Conservation (phyloP, 2,329 filamentous ascomycete species). For the Nemania sp. region DNA sequence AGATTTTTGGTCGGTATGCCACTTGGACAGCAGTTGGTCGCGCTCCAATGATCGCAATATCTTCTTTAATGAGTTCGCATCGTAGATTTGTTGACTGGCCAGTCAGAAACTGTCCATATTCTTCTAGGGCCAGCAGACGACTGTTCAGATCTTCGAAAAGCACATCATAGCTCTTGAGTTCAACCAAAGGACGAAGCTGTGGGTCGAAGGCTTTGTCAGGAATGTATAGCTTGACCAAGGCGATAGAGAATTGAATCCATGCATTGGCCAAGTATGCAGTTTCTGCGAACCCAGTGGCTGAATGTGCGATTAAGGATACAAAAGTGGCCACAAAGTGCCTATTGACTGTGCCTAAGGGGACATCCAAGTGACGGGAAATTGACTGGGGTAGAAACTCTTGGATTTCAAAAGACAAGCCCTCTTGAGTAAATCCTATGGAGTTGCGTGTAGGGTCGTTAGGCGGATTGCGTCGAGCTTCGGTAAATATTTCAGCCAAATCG, state of each 20-base stretch:
- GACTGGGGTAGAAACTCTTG: conserved; percentile 31
- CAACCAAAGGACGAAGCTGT: conserved; percentile 66
- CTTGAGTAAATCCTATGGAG: conserved; percentile 30
- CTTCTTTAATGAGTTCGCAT: conserved; percentile 63
- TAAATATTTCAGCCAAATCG: conserved; percentile 38
- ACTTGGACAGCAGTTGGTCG: conserved; percentile 66
- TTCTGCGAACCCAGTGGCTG: conserved; percentile 32
- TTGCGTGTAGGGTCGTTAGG: conserved; percentile 18
- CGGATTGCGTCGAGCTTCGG: conserved; percentile 32
- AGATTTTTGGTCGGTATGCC: conserved; percentile 72
- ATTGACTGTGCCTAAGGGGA: conserved; percentile 39
- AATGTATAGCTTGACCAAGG: conserved; percentile 78
- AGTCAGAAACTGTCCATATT: conserved; percentile 70
- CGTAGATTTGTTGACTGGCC: conserved; percentile 71
- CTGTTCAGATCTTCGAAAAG: conserved; percentile 59
- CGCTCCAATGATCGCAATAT: conserved; percentile 67
- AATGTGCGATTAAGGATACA: conserved; percentile 48
- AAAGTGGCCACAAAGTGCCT: conserved; percentile 52
- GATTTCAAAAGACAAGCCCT: conserved; percentile 38
- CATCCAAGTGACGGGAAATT: conserved; percentile 27
- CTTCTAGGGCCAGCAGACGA: conserved; percentile 63
- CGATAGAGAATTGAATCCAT: conserved; percentile 77
- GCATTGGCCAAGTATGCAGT: conserved; percentile 57
- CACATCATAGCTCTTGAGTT: conserved; percentile 61
- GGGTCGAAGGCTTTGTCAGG: conserved; percentile 89